Base-by-base conservation (phyloP, 164 flowering plant species). In the Piper betle region DNA sequence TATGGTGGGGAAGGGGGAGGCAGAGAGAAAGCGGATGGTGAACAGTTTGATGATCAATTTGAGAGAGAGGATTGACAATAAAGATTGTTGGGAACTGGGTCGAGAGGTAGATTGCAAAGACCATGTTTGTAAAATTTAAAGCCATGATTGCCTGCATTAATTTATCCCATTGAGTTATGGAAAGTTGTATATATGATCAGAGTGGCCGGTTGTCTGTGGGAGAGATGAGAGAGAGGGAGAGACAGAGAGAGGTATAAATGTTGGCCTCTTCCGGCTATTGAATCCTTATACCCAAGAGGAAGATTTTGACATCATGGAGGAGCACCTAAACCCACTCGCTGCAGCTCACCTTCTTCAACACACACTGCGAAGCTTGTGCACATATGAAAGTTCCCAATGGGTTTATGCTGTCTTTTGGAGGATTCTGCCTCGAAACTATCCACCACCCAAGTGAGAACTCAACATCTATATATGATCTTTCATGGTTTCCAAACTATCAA, bases 381-480 rank as follows among this genome's bases (percentile, higher is more conserved):
- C 74, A 70, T 86, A 82, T 65, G 91, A 91, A n/a, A 80, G 80
- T 69, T 85, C 93, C 54, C 98, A 84, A 73, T 92, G 98, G 98
- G 84, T 92, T 67, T 92, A 92, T 78, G 96, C 98, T 16, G 96
- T 92, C 56, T 92, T 87, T 65, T 92, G 98, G 98, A 88, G 98
- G 77, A 85, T 92, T 78, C 74, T 92, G 73, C 98, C 98, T 15
- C 85, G 98, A 78, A 88, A 92, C 59, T 88, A 84, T 63, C 98
- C 98, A 42, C 98, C 98, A 58, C 98, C 98, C 71, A 92, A 87
- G 98, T 92, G 73, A 78, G 82, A 17, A 58, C 20, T 62, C 18
- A 19, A 19, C 25, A 37, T 33, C 56, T 19, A 37, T 8, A 16
- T n/a, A 53, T 12, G 13, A 52, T 55, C 9, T 41, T 15, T 54